These are phyloP conservation scores for Brassica hybrid DNA, from an alignment of 441 rosid species.

Conservation along the genomic window DNA sequence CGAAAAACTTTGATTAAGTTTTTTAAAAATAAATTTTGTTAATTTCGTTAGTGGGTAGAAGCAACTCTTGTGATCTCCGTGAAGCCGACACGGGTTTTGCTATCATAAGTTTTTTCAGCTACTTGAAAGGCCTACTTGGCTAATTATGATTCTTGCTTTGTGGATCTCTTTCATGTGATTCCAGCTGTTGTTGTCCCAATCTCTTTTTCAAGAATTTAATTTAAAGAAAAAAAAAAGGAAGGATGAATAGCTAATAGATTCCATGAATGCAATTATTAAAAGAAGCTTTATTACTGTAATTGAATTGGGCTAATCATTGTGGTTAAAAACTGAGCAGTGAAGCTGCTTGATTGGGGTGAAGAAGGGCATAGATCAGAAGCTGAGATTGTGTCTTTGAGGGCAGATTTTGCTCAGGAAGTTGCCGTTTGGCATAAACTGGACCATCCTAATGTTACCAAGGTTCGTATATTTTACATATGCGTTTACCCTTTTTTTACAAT, in stretches of 20 bases:
- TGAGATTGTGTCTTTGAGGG: slow-evolving; percentile 75
- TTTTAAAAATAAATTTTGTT: slow-evolving; percentile 23
- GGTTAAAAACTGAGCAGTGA: slow-evolving; percentile 56
- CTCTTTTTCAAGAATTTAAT: slow-evolving; percentile 25
- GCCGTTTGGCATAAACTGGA: slow-evolving; percentile 96
- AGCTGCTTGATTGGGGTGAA: slow-evolving; percentile 99
- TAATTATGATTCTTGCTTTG: slow-evolving; percentile 45
- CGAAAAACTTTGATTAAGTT: slow-evolving; percentile 7
- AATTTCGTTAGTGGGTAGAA: slow-evolving; percentile 43
- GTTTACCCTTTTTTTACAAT: not conserved
- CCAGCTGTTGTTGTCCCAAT: slow-evolving; percentile 48
- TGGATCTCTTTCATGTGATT: slow-evolving; percentile 61
- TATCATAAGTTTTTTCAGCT: slow-evolving; percentile 43
- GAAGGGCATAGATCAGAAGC: slow-evolving; percentile 96
- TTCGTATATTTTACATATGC: slow-evolving; percentile 32
- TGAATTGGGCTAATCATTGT: slow-evolving; percentile 29
- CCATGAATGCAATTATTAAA: slow-evolving; percentile 28
- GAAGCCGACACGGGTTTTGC: slow-evolving; percentile 58
- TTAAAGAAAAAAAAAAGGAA: slow-evolving; percentile 1
- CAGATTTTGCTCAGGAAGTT: slow-evolving; percentile 91
- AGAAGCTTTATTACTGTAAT: slow-evolving; percentile 4
- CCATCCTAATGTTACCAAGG: slow-evolving; percentile 98
- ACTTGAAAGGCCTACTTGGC: slow-evolving; percentile 45
- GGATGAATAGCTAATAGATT: slow-evolving; percentile 6
- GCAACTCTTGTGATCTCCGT: slow-evolving; percentile 54